These are phyloP conservation scores for Aspergillus phoenicis DNA, from an alignment of 2,329 filamentous ascomycete genomes.

Conservation along the genomic window DNA sequence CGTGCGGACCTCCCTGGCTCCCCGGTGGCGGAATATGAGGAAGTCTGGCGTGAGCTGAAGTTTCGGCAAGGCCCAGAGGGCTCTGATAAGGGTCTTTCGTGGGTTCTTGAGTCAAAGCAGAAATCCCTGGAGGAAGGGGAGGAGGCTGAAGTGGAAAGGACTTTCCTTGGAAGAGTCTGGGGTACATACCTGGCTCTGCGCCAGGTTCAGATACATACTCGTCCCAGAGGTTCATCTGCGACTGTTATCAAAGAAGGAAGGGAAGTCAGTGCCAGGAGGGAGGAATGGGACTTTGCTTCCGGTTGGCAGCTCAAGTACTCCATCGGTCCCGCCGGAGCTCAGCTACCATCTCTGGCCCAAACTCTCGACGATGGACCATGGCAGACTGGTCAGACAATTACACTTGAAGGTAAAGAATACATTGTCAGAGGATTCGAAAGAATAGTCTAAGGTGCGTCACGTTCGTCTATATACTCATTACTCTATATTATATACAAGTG, in stretches of 20 bases:
- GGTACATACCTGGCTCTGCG: constrained; percentile 34
- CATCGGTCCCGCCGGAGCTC: not conserved
- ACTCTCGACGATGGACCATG: constrained; percentile 19
- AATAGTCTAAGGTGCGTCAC: constrained; percentile 10
- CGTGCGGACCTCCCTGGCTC: constrained; percentile 37
- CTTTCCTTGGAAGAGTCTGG: constrained; percentile 35
- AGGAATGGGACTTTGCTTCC: constrained; percentile 23
- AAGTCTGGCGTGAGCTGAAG: constrained; percentile 62
- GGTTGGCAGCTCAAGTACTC: constrained; percentile 15
- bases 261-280: constrained; percentile 33
- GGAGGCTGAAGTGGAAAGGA: constrained; percentile 27
- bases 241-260: constrained; percentile 24
- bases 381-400: constrained; percentile 24
- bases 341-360: constrained; percentile 27
- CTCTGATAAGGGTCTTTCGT: constrained; percentile 25
- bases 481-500: not conserved
- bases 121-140: constrained; percentile 17
- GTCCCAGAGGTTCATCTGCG: constrained; percentile 13
- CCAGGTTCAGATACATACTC: constrained; percentile 27
- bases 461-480: constrained; percentile 12
- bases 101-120: constrained; percentile 33
- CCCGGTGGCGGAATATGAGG: constrained; percentile 59
- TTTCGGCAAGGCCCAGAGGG: constrained; percentile 36
- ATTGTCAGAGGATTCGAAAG: constrained; percentile 34
- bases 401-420: constrained; percentile 22